phyloP scores from a whole-genome alignment of 495 filamentous ascomycete genomes.

The Penicillium samsonianum region DNA sequence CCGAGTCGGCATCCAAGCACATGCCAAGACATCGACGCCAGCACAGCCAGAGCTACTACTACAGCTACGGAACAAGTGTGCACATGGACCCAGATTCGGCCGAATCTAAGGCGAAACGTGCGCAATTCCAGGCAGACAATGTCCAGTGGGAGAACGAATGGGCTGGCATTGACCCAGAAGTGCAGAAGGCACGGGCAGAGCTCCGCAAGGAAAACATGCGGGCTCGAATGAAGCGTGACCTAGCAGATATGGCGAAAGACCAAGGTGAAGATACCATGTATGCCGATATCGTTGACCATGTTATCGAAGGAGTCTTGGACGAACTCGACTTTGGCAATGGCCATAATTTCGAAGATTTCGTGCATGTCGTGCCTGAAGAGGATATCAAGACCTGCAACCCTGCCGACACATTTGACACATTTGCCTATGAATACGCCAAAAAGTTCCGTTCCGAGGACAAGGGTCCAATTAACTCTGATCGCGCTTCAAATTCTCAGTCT shows the following conservation, averaged over 20 bases:
- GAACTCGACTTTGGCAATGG: background rate
- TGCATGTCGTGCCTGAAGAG: background rate
- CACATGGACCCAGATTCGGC: conserved; percentile 34
- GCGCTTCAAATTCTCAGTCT: background rate
- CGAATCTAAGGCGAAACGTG: conserved; percentile 27
- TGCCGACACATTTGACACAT: background rate
- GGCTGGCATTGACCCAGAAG: conserved; percentile 14
- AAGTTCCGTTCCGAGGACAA: background rate
- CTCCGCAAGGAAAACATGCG: conserved; percentile 9
- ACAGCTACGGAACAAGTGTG: conserved; percentile 34
- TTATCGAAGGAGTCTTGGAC: background rate
- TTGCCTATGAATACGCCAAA: background rate
- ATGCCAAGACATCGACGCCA: background rate
- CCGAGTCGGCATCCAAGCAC: background rate
- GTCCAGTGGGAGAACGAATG: conserved; percentile 18
- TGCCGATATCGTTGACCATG: background rate
- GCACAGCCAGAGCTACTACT: background rate
- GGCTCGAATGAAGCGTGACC: conserved; percentile 19
- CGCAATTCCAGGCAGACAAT: conserved; percentile 17
- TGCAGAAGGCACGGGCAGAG: conserved; percentile 17
- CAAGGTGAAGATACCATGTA: background rate
- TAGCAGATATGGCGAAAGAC: background rate
- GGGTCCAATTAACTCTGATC: background rate
- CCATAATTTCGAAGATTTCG: background rate
- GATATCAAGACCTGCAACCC: background rate